A percentile compares a stretch with the other conserved stretches of the same genome.
These are phyloP conservation scores for Puccinia triticina DNA, from an alignment of 1,284 basidiomycete genomes.

Conservation along the genomic window DNA sequence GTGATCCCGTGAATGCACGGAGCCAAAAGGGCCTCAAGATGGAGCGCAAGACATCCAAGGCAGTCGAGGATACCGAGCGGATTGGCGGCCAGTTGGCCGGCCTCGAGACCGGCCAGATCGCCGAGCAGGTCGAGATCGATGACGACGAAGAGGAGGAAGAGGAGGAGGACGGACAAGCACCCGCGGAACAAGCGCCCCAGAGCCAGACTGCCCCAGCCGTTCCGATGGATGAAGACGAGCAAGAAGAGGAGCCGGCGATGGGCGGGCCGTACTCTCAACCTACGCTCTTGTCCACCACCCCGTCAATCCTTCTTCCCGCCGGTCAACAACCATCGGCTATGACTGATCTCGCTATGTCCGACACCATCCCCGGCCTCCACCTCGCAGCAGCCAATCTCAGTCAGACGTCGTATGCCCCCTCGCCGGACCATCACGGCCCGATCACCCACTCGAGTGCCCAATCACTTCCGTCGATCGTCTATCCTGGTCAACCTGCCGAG, in stretches of 20 bases:
- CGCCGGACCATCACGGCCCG: neutral
- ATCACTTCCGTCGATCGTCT: too few species aligned
- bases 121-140: conserved; percentile 34
- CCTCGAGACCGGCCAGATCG: conserved; percentile 36
- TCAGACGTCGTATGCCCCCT: neutral
- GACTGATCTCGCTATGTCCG: neutral
- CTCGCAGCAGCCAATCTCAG: neutral
- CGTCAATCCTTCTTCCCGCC: neutral
- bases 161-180: neutral
- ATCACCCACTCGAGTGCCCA: neutral
- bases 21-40: conserved; percentile 25
- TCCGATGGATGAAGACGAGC: conserved; percentile 4
- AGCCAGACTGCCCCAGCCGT: neutral
- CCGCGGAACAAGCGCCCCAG: neutral
- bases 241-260: neutral
- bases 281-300: neutral
- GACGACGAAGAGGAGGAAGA: conserved; percentile 36
- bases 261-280: neutral
- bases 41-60: conserved; percentile 30
- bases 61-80: conserved; percentile 35
- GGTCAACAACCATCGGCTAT: neutral
- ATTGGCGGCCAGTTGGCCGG: conserved; percentile 38
- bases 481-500: too few species aligned
- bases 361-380: neutral
- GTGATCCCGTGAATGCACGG: neutral